phyloP scores from a whole-genome alignment of 495 filamentous ascomycete genomes.

The Chaetomium cochliodes region DNA sequence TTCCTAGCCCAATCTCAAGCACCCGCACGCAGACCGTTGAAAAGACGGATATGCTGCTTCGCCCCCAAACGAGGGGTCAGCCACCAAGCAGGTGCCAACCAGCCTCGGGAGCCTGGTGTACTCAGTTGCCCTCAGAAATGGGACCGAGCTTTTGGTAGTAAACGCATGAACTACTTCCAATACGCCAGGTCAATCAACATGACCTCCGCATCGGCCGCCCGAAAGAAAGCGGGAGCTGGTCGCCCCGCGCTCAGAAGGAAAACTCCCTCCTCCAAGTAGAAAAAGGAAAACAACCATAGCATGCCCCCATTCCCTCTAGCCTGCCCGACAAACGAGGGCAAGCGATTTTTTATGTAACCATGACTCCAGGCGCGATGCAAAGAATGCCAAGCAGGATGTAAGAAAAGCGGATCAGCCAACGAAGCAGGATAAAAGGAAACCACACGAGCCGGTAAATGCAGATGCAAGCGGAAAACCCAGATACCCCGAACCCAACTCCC shows the following conservation, averaged over 20 bases:
- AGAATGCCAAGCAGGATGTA: slow-evolving; percentile 24
- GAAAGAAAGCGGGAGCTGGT: neutral
- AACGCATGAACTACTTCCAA: neutral
- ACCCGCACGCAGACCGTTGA: neutral
- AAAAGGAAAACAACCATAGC: slow-evolving; percentile 18
- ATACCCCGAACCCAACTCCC: slow-evolving; percentile 13
- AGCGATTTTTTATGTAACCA: slow-evolving; percentile 37
- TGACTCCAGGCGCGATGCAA: slow-evolving; percentile 42
- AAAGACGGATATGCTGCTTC: neutral
- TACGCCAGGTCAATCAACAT: neutral
- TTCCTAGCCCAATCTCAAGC: neutral
- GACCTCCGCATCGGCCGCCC: neutral
- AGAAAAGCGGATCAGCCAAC: slow-evolving; percentile 2
- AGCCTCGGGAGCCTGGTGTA: neutral
- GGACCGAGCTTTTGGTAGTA: neutral
- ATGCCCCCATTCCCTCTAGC: slow-evolving; percentile 18
- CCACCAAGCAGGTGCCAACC: neutral
- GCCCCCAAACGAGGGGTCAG: neutral
- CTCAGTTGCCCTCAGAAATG: neutral
- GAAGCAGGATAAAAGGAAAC: neutral
- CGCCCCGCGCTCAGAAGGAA: neutral
- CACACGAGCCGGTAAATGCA: slow-evolving; percentile 18
- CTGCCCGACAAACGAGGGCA: slow-evolving; percentile 15
- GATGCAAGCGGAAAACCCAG: slow-evolving; percentile 17
- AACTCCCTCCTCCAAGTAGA: slow-evolving; percentile 8